phyloP scores from a whole-genome alignment of 306 rosid species.

The Medicago arabica region DNA sequence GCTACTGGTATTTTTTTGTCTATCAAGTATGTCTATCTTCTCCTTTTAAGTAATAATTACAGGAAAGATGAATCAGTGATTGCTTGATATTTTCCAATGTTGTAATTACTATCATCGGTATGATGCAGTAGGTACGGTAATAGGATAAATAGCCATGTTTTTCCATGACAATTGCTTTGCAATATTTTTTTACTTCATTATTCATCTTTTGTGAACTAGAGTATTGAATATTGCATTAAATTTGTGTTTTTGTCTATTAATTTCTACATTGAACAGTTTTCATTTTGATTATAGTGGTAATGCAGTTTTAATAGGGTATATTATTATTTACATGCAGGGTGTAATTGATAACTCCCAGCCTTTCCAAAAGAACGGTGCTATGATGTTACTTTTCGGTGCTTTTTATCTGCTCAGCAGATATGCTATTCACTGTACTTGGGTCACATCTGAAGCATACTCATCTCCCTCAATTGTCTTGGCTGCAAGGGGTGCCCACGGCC shows the following conservation, averaged over 20 bases:
- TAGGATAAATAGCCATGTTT: constrained; percentile 32
- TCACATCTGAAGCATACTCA: constrained; percentile 98
- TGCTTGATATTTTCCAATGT: constrained; percentile 27
- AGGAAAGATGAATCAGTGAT: constrained; percentile 21
- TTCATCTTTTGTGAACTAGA: constrained; percentile 16
- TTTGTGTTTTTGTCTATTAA: constrained; percentile 21
- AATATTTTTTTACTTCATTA: constrained; percentile 20
- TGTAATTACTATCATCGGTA: constrained; percentile 8
- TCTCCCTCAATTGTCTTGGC: constrained; percentile 99
- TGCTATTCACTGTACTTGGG: constrained; percentile 99
- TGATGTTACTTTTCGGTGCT: constrained; percentile 83
- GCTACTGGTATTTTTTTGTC: neutral
- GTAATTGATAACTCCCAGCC: constrained; percentile 92
- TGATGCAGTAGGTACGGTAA: neutral
- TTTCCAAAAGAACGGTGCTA: constrained; percentile 89
- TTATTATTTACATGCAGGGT: constrained; percentile 62
- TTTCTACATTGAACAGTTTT: neutral
- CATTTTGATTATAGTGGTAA: constrained; percentile 27
- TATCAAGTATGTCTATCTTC: neutral
- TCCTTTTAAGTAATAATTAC: constrained; percentile 7
- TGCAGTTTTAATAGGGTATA: constrained; percentile 8
- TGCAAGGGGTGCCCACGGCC: constrained; percentile 97
- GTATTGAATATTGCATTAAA: constrained; percentile 14
- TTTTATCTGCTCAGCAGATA: constrained; percentile 92
- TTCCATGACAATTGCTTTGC: constrained; percentile 15